These are phyloP conservation scores for Euphorbia tirucalli DNA, from an alignment of 345 rosid genomes.

Conservation along the genomic window DNA sequence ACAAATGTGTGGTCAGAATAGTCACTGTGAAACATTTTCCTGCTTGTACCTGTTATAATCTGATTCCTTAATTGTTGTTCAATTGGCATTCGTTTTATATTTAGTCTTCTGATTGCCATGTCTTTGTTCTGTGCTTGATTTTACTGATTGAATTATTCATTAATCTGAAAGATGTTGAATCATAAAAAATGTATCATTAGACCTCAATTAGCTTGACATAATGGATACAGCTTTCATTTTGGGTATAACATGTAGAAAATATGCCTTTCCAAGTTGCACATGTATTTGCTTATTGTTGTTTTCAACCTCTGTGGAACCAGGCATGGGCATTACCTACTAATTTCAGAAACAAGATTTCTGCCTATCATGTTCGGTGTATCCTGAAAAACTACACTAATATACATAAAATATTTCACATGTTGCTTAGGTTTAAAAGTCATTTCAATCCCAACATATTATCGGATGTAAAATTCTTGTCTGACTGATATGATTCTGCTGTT, in stretches of 20 bases:
- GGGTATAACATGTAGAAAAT: too few relatives aligned
- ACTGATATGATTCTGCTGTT: neutral
- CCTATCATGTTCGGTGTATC: neutral
- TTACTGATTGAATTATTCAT: neutral
- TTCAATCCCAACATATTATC: neutral
- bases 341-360: constrained; percentile 11
- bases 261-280: too few relatives aligned
- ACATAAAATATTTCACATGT: too few relatives aligned
- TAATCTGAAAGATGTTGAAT: neutral
- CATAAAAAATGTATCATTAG: neutral
- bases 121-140: neutral
- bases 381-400: neutral
- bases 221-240: too few relatives aligned
- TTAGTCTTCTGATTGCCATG: neutral
- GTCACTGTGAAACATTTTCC: neutral
- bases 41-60: too few relatives aligned
- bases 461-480: neutral
- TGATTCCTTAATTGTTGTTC: neutral
- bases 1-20: too few relatives aligned
- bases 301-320: too few relatives aligned
- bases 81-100: neutral
- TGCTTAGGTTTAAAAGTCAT: neutral
- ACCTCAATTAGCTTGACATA: neutral
- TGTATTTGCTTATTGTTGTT: too few relatives aligned
- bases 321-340: neutral